Base-by-base conservation (phyloP, 1,284 basidiomycete species). In the Trichosporon sp. region DNA sequence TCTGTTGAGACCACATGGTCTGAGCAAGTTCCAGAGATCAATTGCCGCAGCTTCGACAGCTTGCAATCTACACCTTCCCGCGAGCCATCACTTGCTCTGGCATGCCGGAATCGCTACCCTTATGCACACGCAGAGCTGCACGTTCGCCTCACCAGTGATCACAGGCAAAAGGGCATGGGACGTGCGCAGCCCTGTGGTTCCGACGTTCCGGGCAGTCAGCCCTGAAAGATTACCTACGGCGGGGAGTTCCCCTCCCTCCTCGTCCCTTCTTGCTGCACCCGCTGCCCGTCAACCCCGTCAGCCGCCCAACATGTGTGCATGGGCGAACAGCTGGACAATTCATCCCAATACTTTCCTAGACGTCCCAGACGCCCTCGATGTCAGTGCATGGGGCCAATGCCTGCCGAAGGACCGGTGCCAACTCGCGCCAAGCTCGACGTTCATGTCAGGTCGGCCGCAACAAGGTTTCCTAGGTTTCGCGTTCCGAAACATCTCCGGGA, bases 221-320 rank as follows among this genome's bases (percentile, higher is more conserved):
- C 43, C 43, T 46, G 43, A 46, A 46, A 46, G 43, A 46, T 46
- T 46, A 46, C 43, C 43, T 46, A 46, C 43, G 43, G 43, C 43
- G 43, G 43, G 43, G 14, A 46, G 43, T 46, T 46, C 43, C 43
- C 43, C 43, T 46, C 43, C 16, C 26, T 46, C 43, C 2, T n/a
- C 4, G 7, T n/a, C 43, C 43, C 43, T 46, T 26, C 26, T 26
- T 26, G 26, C 26, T 26, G 26, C 43, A 46, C 38, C 38, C 38
- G 38, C 38, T 40, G 38, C 38, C 38, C 38, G 37, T 40, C 11
- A 40, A 10, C 3, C 38, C 11, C 2, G 38, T 40, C 38, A 40
- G 38, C 38, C 38, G 38, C 38, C 11, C 11, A 10, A 40, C 38
- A 40, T 40, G 38, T n/a, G 43, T n/a, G 43, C 43, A 46, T 46